A percentile compares a stretch with the other conserved stretches of the same genome.
These are phyloP conservation scores for Teratosphaeria gauchensis DNA, from an alignment of 2,329 filamentous ascomycete species.

Conservation along the genomic window DNA sequence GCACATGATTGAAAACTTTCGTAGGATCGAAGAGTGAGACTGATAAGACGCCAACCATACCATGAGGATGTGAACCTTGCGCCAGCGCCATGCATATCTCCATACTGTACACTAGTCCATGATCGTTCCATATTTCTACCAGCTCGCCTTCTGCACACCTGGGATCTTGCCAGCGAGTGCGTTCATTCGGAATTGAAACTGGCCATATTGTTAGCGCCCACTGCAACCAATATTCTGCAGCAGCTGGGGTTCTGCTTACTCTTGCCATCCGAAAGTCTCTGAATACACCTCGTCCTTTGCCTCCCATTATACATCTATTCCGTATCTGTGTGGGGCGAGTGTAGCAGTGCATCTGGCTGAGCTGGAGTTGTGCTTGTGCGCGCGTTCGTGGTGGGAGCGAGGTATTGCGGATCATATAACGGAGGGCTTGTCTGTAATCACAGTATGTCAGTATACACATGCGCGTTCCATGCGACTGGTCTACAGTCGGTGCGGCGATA, in stretches of 20 bases:
- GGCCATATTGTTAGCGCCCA: conserved; percentile 14
- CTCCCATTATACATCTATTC: conserved; percentile 85
- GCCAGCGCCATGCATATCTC: neutral
- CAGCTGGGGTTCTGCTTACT: conserved; percentile 40
- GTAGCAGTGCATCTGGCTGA: conserved; percentile 93
- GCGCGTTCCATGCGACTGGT: neutral
- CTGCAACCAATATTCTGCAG: neutral
- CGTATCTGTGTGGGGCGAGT: conserved; percentile 87
- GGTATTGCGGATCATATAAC: conserved; percentile 87
- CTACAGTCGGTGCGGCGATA: neutral
- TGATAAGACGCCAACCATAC: neutral
- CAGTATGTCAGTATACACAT: neutral
- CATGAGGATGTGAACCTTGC: neutral
- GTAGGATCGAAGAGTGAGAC: neutral
- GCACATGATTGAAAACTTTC: neutral
- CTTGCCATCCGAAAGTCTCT: conserved; percentile 85
- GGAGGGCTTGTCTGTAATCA: conserved; percentile 59
- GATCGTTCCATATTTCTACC: conserved; percentile 44
- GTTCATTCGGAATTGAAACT: conserved; percentile 91
- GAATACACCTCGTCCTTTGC: conserved; percentile 83
- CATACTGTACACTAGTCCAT: neutral
- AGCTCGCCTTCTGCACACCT: conserved; percentile 91
- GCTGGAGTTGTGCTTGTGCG: conserved; percentile 83
- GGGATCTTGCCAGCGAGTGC: conserved; percentile 77
- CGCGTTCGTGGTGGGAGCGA: conserved; percentile 71